Base-by-base conservation (phyloP, 345 rosid genomes). In the Hibiscus mutabilis region DNA sequence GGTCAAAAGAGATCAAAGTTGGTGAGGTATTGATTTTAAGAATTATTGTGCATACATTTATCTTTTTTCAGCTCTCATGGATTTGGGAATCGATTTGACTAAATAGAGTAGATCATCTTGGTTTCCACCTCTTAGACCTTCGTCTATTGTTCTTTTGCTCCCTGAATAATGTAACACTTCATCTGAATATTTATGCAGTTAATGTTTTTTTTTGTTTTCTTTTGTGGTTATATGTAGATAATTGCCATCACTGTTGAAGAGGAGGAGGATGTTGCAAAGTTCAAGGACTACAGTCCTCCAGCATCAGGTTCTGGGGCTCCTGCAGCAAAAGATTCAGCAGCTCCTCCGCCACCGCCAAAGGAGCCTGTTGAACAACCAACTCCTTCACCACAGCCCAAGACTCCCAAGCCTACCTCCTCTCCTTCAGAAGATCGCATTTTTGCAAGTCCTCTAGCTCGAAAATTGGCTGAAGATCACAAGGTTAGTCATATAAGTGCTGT, bases 201-300 rank as follows among this genome's bases (percentile, higher is more conserved):
- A 55, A 55, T 62, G 12, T 69, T 67, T 49, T 5, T 55, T 46
- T 31, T 51, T 19, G 22, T 8, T 35, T 58, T 24, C 61, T 57
- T 22, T 24, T 57, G 25, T 60, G 35, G 65, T 75, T 52, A 59
- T 42, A 19, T 71, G 37, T 76, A 94, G 98, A 82, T 91, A 37
- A 95, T 95, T 77, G 96, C 93, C 60, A 77, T 95, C 72, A 92
- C 97, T 58, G 97, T 92, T 53, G 97, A 95, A 82, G 99, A 95
- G 14, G 97, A 89, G 81, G 93, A 76, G 42, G 96, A 95, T 76
- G 82, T 95, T 80, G 84, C 59, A 46, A 92, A 88, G 85, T 88
- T 95, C 60, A 92, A 92, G 82, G 99, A 92, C 79, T 95, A 88
- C 83, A 92, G 77, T 69, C 96, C 96, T 22, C 65, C 88, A 56